phyloP scores from a whole-genome alignment of 495 filamentous ascomycete genomes.

The Aspergillus bertholletiae region DNA sequence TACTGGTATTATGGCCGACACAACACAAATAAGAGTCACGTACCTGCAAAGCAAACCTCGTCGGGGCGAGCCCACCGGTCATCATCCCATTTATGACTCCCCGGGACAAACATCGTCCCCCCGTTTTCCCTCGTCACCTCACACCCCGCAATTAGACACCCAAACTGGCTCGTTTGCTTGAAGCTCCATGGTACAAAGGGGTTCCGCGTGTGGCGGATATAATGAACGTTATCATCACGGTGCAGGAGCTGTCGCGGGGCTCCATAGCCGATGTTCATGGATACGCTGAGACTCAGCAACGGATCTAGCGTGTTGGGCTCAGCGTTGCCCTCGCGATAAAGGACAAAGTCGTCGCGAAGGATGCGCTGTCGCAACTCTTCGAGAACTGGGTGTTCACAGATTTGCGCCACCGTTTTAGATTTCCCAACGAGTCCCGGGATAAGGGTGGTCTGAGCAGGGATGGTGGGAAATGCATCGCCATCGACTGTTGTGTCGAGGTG shows the following conservation, averaged over 20 bases:
- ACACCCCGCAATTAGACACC: conserved; percentile 14
- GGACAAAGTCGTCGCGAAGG: conserved; percentile 3
- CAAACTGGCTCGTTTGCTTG: conserved; percentile 10
- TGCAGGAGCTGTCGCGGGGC: conserved; percentile 26
- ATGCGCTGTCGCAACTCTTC: conserved; percentile 16
- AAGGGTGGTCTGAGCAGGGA: conserved; percentile 13
- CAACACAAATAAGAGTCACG: neutral
- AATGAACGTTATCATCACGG: conserved; percentile 26
- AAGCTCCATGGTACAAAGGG: conserved; percentile 6
- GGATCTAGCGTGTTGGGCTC: conserved; percentile 19
- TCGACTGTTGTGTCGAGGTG: neutral
- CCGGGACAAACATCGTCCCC: conserved; percentile 16
- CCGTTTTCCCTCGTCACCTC: conserved; percentile 11
- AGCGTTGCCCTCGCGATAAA: conserved; percentile 9
- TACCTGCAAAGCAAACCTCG: conserved; percentile 20
- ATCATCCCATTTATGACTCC: conserved; percentile 17
- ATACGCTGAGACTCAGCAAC: conserved; percentile 21
- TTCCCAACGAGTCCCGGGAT: conserved; percentile 29
- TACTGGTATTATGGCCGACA: neutral
- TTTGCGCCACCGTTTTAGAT: conserved; percentile 23
- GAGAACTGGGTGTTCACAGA: conserved; percentile 19
- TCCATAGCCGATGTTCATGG: conserved; percentile 22
- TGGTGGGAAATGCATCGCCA: conserved; percentile 10
- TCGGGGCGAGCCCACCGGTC: conserved; percentile 7
- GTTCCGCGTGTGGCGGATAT: conserved; percentile 7